These are phyloP conservation scores for Aspergillus tubingensis DNA, from an alignment of 2,329 filamentous ascomycete species.

Conservation along the genomic window DNA sequence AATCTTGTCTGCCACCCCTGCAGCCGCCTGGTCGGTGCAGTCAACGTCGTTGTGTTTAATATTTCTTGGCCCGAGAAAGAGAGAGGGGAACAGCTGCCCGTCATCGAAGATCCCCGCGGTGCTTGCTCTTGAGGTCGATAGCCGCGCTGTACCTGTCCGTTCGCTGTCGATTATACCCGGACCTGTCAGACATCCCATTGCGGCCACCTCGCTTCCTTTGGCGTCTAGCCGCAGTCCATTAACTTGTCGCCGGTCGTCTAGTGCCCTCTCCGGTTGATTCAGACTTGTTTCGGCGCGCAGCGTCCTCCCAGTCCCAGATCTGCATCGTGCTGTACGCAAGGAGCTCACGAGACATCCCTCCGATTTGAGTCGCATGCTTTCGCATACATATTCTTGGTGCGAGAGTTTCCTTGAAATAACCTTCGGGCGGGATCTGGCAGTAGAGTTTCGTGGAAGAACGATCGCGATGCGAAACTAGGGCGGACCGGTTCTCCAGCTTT, in stretches of 20 bases:
- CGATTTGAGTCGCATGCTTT: slow-evolving; percentile 19
- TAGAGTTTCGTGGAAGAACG: slow-evolving; percentile 23
- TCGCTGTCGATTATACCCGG: slow-evolving; percentile 6
- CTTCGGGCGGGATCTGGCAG: slow-evolving; percentile 7
- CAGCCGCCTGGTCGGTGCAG: slow-evolving; percentile 18
- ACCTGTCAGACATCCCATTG: slow-evolving; percentile 8
- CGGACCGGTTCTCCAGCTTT: slow-evolving; percentile 28
- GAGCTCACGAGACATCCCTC: slow-evolving; percentile 21
- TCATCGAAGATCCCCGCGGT: slow-evolving; percentile 6
- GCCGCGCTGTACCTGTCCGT: slow-evolving; percentile 15
- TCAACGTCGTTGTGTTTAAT: slow-evolving; percentile 9
- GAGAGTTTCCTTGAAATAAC: slow-evolving; percentile 6
- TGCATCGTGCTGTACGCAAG: slow-evolving; percentile 25
- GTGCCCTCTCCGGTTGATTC: slow-evolving; percentile 1
- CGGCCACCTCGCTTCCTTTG: slow-evolving; percentile 14
- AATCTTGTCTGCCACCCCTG: slow-evolving; percentile 8
- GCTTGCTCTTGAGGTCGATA: slow-evolving; percentile 13
- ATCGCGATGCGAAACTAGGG: slow-evolving; percentile 41
- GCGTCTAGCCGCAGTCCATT: slow-evolving; percentile 13
- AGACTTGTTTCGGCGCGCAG: slow-evolving; percentile 7
- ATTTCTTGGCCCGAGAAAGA: slow-evolving; percentile 4
- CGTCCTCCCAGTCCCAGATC: slow-evolving; percentile 10
- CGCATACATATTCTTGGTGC: slow-evolving; percentile 4
- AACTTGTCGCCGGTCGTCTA: slow-evolving; percentile 5
- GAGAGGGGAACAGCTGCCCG: not conserved